Percentiles rank a stretch among this genome's conserved stretches.
Evolutionary conservation across 345 rosid genomes (phyloP).

Genomic region (Streptanthus diversifolius): DNA sequence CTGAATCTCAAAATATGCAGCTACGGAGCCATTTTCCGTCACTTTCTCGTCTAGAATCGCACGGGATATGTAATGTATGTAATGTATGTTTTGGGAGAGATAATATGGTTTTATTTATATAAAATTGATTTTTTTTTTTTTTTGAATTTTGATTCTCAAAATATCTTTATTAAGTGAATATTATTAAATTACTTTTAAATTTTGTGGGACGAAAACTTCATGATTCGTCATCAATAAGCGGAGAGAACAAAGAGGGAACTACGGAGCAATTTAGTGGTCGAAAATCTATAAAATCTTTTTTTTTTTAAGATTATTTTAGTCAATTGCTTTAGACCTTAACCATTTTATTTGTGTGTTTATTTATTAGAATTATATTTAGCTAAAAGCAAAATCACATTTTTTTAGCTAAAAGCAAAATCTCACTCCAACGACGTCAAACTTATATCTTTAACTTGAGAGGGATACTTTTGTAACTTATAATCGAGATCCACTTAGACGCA

Average conservation of each 20-base stretch:
- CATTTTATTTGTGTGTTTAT: not conserved
- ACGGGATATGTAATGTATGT: too few relatives aligned
- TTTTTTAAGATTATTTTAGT: slow-evolving; percentile 18
- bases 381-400: slow-evolving; percentile 10
- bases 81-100: slow-evolving; percentile 16
- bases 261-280: slow-evolving; percentile 33
- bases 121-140: slow-evolving; percentile 15
- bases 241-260: slow-evolving; percentile 3
- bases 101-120: not conserved
- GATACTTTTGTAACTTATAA: not conserved
- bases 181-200: not conserved
- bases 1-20: slow-evolving; percentile 8
- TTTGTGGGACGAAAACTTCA: not conserved
- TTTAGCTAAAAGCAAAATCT: not conserved
- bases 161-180: not conserved
- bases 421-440: slow-evolving; percentile 13
- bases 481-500: not conserved
- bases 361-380: not conserved
- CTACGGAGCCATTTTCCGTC: slow-evolving; percentile 34
- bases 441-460: not conserved
- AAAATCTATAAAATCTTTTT: slow-evolving; percentile 1
- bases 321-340: slow-evolving; percentile 10
- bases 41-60: slow-evolving; percentile 35
- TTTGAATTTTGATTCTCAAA: not conserved
- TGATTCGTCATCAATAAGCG: slow-evolving; percentile 1